Conservation (phyloP, 768 basidiomycete genomes). For the Phallus indusiatus region DNA sequence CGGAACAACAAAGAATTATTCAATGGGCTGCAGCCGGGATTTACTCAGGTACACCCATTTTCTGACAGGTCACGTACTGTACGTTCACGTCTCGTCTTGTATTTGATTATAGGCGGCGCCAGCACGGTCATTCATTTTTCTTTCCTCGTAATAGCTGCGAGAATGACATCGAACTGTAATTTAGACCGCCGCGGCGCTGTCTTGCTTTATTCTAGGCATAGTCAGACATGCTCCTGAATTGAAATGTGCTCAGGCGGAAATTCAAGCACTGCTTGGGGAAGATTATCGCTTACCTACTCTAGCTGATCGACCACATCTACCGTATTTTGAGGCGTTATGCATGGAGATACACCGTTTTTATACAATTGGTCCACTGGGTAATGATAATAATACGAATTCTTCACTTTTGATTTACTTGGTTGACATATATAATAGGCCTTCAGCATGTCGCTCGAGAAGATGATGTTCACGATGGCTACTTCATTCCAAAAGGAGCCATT, state of each 20-base stretch:
- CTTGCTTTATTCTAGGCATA: slow-evolving; percentile 22
- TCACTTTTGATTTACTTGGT: neutral
- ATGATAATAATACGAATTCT: neutral
- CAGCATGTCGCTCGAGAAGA: slow-evolving; percentile 31
- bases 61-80: too few species aligned
- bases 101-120: neutral
- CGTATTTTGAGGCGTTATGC: slow-evolving; percentile 19
- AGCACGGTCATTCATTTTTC: neutral
- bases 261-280: slow-evolving; percentile 20
- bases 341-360: slow-evolving; percentile 14
- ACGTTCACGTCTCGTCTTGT: neutral
- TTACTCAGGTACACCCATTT: neutral
- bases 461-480: slow-evolving; percentile 27
- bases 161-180: neutral
- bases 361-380: neutral
- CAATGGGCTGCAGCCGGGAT: neutral
- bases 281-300: slow-evolving; percentile 18
- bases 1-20: neutral
- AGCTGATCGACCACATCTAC: slow-evolving; percentile 19
- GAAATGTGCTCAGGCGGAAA: slow-evolving; percentile 22
- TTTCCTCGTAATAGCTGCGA: neutral
- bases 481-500: slow-evolving; percentile 27
- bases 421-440: slow-evolving; percentile 22
- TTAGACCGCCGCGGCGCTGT: slow-evolving; percentile 6
- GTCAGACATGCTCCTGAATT: slow-evolving; percentile 22